Base-by-base conservation (phyloP, 1,139 yeast genomes). In the Hemisphaericaspora xylanilytica region DNA sequence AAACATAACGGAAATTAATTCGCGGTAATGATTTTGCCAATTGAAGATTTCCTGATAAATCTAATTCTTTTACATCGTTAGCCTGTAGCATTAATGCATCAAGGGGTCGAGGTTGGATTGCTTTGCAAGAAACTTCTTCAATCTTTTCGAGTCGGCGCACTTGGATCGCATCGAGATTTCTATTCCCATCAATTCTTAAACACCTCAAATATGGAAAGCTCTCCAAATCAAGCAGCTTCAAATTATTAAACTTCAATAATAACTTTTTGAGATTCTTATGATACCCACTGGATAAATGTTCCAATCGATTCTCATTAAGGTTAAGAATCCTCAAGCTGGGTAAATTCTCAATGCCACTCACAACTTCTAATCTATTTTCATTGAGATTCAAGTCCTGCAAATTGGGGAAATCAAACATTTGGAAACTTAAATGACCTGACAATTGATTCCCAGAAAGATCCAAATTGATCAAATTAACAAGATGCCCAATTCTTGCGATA, bases 121-220 rank as follows among this genome's bases (percentile, higher is more conserved):
- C 60, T 46, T 70, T 63, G 31, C 65, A 59, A n/a, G 75, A 72
- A 15, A 75, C 51, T 30, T 70, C 70, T 31, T 74, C 71, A 11
- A 77, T 49, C 43, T 59, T 59, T 26, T 56, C 66, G 34, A 73
- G 50, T 16, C 52, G 56, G 4, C 56, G 51, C 8, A 72, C 43
- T 15, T 52, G 38, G 2, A 67, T 35, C 3, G 47, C 40, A 4
- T 44, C 45, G n/a, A 73, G 48, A 12, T 17, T 10, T 3, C 54
- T 39, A 42, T 71, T 73, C 7, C 78, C 73, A 50, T 77, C 81
- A 21, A 75, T 49, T 38, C 77, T 61, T 28, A 78, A 53, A 4
- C 67, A 70, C 34, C 79, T 58, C 42, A 78, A 59, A 25, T 48
- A 56, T 1, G 75, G 74, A 41, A 63, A 69, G 8, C 48, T 40